Base-by-base conservation (phyloP, 305 asterid genomes). In the Fraxinus sp. region DNA sequence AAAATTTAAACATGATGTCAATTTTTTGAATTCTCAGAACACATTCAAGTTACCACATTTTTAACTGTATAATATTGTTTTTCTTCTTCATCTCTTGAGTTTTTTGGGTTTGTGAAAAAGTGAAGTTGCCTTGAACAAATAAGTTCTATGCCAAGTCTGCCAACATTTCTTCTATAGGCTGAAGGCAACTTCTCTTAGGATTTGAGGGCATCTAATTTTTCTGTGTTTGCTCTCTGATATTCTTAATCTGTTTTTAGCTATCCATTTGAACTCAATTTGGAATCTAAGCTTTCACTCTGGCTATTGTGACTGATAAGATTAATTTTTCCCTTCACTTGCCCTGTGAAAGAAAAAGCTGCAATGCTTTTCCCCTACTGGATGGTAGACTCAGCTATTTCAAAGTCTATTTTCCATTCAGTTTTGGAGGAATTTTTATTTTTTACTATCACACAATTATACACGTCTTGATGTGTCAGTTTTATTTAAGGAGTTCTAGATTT, bases 401-500 rank as follows among this genome's bases (percentile, higher is more conserved):
- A 46, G 71, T 81, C 64, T 16, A 13, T 18, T 84, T 77, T 26
- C 62, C 57, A 24, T 49, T 18, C 35, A 41, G 41, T 79, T 82
- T 68, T 59, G 13, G 55, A 74, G 55, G 77, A 68, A 33, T 75
- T 46, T 77, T 71, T 66, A 22, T 77, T 76, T 77, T 59, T 81
- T 20, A 11, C 49, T 78, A 36, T 46, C 52, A 66, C 55, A 18
- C 35, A 71, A 81, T 13, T 57, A 46, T 68, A 43, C 78, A 77
- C 36, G n/a, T 49, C 62, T 83, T 75, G 64, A 71, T 43, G 68
- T 7, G 49, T 79, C 52, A 36, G 37, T 26, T 73, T 41, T 72
- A 78, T 73, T 86, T 73, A 83, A 83, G 35, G 49, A 33, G 28
- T 76, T 72, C 13, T 72, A 72, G 77, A 35, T 72, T 14, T 33